phyloP scores from a whole-genome alignment of 805 yeast genomes.

The Wickerhamiella alocasiicola region DNA sequence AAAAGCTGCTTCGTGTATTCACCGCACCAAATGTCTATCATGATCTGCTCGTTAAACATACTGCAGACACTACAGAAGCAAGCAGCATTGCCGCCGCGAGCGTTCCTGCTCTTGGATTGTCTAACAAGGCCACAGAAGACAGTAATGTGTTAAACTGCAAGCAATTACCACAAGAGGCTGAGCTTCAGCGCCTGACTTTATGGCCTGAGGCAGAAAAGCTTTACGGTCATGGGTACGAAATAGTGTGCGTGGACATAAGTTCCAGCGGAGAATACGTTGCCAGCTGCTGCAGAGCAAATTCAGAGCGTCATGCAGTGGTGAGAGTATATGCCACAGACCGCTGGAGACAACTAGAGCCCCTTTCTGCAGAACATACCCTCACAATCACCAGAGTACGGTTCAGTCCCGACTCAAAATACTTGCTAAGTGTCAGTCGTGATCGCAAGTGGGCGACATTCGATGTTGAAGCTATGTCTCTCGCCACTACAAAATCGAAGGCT shows the following conservation, averaged over 20 bases:
- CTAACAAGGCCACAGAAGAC: constrained; percentile 63
- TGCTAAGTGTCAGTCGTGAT: constrained; percentile 79
- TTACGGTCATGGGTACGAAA: constrained; percentile 96
- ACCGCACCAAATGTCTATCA: constrained; percentile 77
- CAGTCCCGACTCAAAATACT: constrained; percentile 49
- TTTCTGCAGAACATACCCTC: constrained; percentile 42
- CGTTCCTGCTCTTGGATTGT: constrained; percentile 83
- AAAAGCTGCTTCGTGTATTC: constrained; percentile 78
- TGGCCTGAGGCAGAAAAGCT: constrained; percentile 94
- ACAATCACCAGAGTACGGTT: constrained; percentile 78
- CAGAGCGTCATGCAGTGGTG: constrained; percentile 71
- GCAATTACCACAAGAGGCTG: constrained; percentile 77
- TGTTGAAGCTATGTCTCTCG: constrained; percentile 21
- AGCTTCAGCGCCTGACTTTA: constrained; percentile 76
- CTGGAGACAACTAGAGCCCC: constrained; percentile 51
- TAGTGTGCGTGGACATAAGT: constrained; percentile 62
- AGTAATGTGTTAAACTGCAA: constrained; percentile 32
- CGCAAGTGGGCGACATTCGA: constrained; percentile 72
- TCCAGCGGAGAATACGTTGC: constrained; percentile 56
- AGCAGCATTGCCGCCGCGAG: constrained; percentile 71
- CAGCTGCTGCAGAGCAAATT: constrained; percentile 84
- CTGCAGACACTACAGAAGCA: not conserved
- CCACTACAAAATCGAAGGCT: constrained; percentile 47
- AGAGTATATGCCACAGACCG: constrained; percentile 50
- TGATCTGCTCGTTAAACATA: constrained; percentile 35